Evolutionary conservation across 352 stramenopile species (phyloP), one percentile per base, ranked within the genome.

Genomic region (Phytophthora constricta): DNA sequence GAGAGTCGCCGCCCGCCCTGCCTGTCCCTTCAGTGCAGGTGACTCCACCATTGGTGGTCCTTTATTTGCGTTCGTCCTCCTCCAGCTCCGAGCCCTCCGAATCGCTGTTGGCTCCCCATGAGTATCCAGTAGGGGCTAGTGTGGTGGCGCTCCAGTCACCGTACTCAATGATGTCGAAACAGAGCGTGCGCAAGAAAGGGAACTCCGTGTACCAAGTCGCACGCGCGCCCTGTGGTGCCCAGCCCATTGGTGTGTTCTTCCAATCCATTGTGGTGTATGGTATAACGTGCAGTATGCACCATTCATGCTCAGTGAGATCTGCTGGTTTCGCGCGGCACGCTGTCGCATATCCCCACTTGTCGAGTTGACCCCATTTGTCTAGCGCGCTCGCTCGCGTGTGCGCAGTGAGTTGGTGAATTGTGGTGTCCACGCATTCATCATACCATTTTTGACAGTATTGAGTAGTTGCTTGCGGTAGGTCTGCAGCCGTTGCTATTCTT

Each of bases 201-300:
- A n/a, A n/a, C n/a, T n/a, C n/a, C n/a, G n/a, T n/a, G n/a, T n/a
- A n/a, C n/a, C n/a, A n/a, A n/a, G n/a, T n/a, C n/a, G n/a, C n/a
- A n/a, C n/a, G n/a, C n/a, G 49, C 49, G 25, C 28, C 49, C n/a
- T 56, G 1, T 13, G 49, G 49, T 2, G 31, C 19, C 17, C 49
- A 1, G 3, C 49, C 49, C 31, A 43, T 42, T 19, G n/a, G 28
- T 4, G 49, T 46, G 7, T 5, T 10, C 1, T 3, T 19, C 49
- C 49, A 56, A 11, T 56, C 49, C 0, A 17, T n/a, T 7, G 45
- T 19, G 7, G 20, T 46, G 49, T 56, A 56, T 19, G 49, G 49
- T 19, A 46, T 28, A 17, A 56, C 31, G 31, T 56, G 49, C 10
- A 56, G 49, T 0, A 56, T 23, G 2, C 0, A 27, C 49, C 49